These are phyloP conservation scores for Globisporangium okanoganense DNA, from an alignment of 352 stramenopile species.

Conservation along the genomic window DNA sequence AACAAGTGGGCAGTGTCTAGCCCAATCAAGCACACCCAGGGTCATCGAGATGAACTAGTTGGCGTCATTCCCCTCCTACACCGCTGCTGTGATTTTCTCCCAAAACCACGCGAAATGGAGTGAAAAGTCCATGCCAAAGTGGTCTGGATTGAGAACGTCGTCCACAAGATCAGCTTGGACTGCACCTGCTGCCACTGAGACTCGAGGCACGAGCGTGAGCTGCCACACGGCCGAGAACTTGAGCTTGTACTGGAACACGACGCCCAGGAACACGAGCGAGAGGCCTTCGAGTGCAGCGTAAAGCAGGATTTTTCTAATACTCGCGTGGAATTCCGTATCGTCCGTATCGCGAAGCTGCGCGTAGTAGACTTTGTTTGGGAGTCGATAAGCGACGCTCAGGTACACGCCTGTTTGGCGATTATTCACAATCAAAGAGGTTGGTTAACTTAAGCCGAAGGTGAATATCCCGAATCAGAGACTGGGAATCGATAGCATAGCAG, in stretches of 20 bases:
- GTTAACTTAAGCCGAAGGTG: neutral
- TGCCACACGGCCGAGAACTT: constrained; percentile 1
- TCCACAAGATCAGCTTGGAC: constrained; percentile 9
- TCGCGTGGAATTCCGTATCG: neutral
- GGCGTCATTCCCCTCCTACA: neutral
- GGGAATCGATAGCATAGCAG: too few relatives aligned
- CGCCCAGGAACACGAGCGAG: neutral
- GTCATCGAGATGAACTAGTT: too few relatives aligned
- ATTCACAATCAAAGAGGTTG: neutral
- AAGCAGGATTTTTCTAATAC: neutral
- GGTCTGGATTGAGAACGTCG: constrained; percentile 2
- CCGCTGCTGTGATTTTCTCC: neutral
- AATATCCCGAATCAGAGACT: neutral
- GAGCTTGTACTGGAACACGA: neutral
- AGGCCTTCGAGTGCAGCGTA: neutral
- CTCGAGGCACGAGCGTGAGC: constrained; percentile 7
- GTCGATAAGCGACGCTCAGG: neutral
- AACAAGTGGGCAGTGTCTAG: too few relatives aligned
- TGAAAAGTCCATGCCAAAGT: constrained; percentile 6
- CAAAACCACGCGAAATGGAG: constrained; percentile 8
- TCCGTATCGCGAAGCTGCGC: neutral
- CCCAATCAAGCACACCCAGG: too few relatives aligned
- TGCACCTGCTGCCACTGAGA: constrained; percentile 7
- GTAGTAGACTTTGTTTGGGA: constrained; percentile 9
- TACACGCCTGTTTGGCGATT: neutral